phyloP scores from a whole-genome alignment of 108 stramenopile species.

The Schizochytrium sp. region DNA sequence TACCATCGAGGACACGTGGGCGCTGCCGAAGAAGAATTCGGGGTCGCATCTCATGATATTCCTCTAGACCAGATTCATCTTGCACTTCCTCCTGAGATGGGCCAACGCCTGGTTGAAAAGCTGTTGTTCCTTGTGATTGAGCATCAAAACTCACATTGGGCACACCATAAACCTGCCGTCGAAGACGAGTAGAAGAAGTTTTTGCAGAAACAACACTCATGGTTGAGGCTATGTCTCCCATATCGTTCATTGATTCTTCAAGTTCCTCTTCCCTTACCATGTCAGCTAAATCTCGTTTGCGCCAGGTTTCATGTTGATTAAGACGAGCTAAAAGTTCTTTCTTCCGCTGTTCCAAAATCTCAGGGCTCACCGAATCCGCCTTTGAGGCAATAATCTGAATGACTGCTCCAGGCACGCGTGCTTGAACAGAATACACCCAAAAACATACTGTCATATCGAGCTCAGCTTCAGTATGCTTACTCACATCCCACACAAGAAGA shows the following conservation, averaged over 20 bases:
- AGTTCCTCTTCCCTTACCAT: conserved; percentile 27
- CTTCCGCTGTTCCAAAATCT: conserved; percentile 4
- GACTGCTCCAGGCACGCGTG: conserved; percentile 39
- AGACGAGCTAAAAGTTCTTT: neutral
- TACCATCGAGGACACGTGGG: conserved; percentile 33
- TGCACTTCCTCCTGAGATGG: neutral
- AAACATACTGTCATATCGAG: conserved; percentile 38
- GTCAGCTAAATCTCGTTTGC: conserved; percentile 3
- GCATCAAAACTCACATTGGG: neutral
- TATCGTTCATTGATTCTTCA: neutral
- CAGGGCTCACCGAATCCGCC: conserved; percentile 10
- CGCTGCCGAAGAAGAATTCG: conserved; percentile 43
- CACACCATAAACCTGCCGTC: neutral
- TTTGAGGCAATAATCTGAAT: conserved; percentile 51
- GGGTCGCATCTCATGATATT: conserved; percentile 41
- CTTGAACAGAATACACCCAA: conserved; percentile 57
- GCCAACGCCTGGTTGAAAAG: neutral
- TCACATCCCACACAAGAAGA: conserved; percentile 39
- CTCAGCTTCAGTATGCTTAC: neutral
- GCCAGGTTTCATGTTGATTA: conserved; percentile 54
- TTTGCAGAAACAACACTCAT: conserved; percentile 26
- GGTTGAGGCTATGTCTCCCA: conserved; percentile 38
- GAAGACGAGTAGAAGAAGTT: neutral
- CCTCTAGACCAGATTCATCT: neutral
- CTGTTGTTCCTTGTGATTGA: neutral